phyloP scores from a whole-genome alignment of 2,329 filamentous ascomycete species.

The Coniella vitis region DNA sequence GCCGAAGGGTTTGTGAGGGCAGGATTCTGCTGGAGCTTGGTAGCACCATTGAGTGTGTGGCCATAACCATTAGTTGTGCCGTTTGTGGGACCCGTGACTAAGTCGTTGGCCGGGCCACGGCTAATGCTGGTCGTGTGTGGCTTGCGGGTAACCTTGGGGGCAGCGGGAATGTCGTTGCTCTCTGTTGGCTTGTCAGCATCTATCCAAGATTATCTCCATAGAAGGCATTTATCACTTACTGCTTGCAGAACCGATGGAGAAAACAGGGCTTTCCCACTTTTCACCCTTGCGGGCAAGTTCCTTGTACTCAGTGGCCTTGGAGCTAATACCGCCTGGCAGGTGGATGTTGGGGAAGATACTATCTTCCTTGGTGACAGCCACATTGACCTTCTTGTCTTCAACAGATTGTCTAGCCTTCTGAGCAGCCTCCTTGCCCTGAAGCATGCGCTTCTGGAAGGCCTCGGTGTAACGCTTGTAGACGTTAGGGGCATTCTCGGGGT shows the following conservation, averaged over 20 bases:
- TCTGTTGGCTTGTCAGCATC: conserved; percentile 23
- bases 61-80: conserved; percentile 13
- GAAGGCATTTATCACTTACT: conserved; percentile 22
- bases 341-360: conserved; percentile 83
- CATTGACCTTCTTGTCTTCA: conserved; percentile 68
- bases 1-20: neutral
- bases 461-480: conserved; percentile 80
- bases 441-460: conserved; percentile 66
- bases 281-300: conserved; percentile 82
- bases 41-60: conserved; percentile 13
- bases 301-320: conserved; percentile 91
- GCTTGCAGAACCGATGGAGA: conserved; percentile 73
- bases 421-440: conserved; percentile 73
- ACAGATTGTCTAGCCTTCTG: conserved; percentile 47
- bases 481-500: conserved; percentile 70
- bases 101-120: conserved; percentile 14
- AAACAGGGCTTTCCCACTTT: conserved; percentile 90
- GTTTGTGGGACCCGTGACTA: conserved; percentile 1
- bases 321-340: conserved; percentile 80
- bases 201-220: neutral
- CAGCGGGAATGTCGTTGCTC: conserved; percentile 63
- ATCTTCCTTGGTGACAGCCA: conserved; percentile 80
- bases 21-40: conserved; percentile 2
- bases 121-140: conserved; percentile 22
- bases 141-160: conserved; percentile 46